Evolutionary conservation across 2,329 filamentous ascomycete genomes (phyloP).

Genomic region (Colletotrichum paranaense): DNA sequence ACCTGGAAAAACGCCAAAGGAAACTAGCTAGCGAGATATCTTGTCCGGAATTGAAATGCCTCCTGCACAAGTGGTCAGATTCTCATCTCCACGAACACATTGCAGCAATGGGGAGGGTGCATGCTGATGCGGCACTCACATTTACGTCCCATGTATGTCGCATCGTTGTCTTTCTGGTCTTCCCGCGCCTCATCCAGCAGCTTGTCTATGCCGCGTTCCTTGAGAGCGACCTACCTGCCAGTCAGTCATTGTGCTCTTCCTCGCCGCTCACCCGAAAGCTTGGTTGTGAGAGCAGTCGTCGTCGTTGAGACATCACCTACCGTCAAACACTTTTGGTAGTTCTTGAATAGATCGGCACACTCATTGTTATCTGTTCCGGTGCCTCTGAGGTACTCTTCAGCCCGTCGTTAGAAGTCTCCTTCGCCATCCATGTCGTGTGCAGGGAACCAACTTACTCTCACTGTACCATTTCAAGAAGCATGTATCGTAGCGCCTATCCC

Average conservation of each 20-base stretch:
- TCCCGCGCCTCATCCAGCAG: slow-evolving; percentile 92
- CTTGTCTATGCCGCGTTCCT: slow-evolving; percentile 90
- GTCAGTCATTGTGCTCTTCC: background rate
- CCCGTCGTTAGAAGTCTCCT: slow-evolving; percentile 6
- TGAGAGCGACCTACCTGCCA: slow-evolving; percentile 77
- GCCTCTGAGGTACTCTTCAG: slow-evolving; percentile 86
- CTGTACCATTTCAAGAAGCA: slow-evolving; percentile 99
- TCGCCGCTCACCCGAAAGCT: background rate
- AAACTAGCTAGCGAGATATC: slow-evolving; percentile 3
- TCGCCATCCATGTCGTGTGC: background rate
- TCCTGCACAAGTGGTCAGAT: slow-evolving; percentile 30
- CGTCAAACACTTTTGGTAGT: slow-evolving; percentile 87
- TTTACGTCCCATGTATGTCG: slow-evolving; percentile 57
- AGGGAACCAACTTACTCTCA: slow-evolving; percentile 76
- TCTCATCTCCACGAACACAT: background rate
- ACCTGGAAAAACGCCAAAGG: slow-evolving; percentile 21
- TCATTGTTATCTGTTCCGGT: slow-evolving; percentile 84
- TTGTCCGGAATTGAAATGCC: background rate
- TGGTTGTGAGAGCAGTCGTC: slow-evolving; percentile 1
- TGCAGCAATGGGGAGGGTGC: background rate
- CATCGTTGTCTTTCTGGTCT: slow-evolving; percentile 89
- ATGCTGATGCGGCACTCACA: slow-evolving; percentile 43
- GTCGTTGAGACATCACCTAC: slow-evolving; percentile 60
- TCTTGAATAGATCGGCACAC: slow-evolving; percentile 85
- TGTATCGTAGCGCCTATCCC: slow-evolving; percentile 85